Base-by-base conservation (phyloP, 345 rosid genomes). In the Gossypium sturtianum region DNA sequence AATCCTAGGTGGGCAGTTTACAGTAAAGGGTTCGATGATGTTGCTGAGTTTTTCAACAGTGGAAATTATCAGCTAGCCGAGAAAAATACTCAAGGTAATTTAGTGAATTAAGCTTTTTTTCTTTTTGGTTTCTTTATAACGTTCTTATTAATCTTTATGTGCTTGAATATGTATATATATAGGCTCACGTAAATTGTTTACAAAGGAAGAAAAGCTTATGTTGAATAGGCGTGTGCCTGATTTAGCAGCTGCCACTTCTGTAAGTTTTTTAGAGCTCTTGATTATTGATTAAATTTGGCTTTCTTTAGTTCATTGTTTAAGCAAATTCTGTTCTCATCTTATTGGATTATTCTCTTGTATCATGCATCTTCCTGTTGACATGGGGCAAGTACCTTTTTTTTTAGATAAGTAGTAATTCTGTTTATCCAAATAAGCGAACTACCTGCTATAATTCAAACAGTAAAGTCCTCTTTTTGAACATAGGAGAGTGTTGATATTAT, bases 1-100 rank as follows among this genome's bases (percentile, higher is more conserved):
- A 90, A 91, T 69, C 97, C 99, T 4, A 92, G 89, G 76, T 89
- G 97, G 97, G 99, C 92, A 0, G 99, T 92, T 54, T 94, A 91
- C 69, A 97, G 98, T 22, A 89, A 73, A 78, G 96, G 98, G 16
- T 86, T 94, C 75, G 97, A 92, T 52, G 91, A 94, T 73, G 89
- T 94, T 63, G 71, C 86, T 3, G 86, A 86, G 49, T 89, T 92
- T 52, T 89, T 94, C 65, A 85, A 85, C 15, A 83, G 92, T 65
- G 86, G 78, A 54, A 80, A 78, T 54, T 91, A 92, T 80, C 87
- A 81, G 68, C 90, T 88, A 74, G 86, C 70, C 51, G 83, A 66
- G 48, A 89, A 87, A 43, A 87, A 88, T 52, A 29, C 89, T 48
- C 83, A 86, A 64, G 97, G 97, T 92, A 81, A 66, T 22, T 34